phyloP scores from a whole-genome alignment of 2,329 filamentous ascomycete species.

The Truncatella angustata region DNA sequence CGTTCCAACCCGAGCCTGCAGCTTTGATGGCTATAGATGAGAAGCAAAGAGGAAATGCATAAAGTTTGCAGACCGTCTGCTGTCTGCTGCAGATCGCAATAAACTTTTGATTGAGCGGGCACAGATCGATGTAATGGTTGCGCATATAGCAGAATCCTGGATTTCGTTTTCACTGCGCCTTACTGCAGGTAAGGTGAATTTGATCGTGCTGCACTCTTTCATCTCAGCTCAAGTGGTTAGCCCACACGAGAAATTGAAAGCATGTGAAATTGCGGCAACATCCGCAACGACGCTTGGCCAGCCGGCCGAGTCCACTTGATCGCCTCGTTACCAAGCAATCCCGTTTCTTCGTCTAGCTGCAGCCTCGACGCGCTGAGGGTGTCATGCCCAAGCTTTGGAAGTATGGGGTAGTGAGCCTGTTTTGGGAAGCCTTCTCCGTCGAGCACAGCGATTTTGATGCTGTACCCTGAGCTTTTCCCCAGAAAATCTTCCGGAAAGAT shows the following conservation, averaged over 20 bases:
- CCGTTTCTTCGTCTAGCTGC: conserved; percentile 1
- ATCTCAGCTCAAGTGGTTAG: background rate
- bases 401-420: conserved; percentile 2
- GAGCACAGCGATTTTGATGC: background rate
- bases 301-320: conserved; percentile 1
- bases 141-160: background rate
- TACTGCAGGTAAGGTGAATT: no score
- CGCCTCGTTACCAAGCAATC: background rate
- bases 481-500: no score
- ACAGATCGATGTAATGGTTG: background rate
- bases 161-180: background rate
- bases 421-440: background rate
- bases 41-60: background rate
- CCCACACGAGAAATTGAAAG: background rate
- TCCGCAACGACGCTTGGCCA: background rate
- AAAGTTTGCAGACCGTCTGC: background rate
- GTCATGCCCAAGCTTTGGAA: background rate
- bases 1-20: no score
- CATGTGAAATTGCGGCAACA: background rate
- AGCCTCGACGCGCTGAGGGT: background rate
- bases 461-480: background rate
- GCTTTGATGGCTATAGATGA: background rate
- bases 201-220: background rate
- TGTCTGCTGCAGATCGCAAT: conserved; percentile 7
- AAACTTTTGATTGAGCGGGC: background rate